Evolutionary conservation across 768 basidiomycete genomes (phyloP), one percentile per base, ranked within the genome.

Genomic region (Boletus sp.): DNA sequence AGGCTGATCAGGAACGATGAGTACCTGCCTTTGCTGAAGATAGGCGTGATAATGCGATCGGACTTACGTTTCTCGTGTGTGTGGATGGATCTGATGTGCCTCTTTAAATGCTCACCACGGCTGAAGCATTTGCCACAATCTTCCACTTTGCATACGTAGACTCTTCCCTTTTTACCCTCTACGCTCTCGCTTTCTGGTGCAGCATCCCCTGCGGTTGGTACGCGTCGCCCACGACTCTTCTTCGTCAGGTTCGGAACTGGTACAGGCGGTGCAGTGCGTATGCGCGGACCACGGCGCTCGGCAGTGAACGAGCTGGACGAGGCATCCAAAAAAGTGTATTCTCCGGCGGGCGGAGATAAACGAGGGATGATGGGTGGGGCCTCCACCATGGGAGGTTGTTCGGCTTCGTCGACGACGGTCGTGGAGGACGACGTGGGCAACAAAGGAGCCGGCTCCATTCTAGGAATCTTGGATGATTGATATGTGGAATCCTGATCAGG

Each of bases 221-320:
- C 88, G 54, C 85, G 79, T 35, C 88, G 81, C 13, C 88, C 88
- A 49, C 88, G 82, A 61, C 85, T 87, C 74, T 87, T 88, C 76
- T 90, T 90, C 42, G 84, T 90, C 56, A 90, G 66, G 69, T 88
- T 86, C 34, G 88, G 87, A 39, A 89, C 85, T 13, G 87, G 87
- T 27, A 84, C 76, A 23, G 87, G 87, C 44, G 83, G 77, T 7
- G 78, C 75, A 11, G 79, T 78, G 53, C 81, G 80, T 60, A 81
- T 75, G 41, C 78, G 78, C 19, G 80, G 75, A 50, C 75, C 72
- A 41, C 77, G 77, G 37, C 71, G 71, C 37, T 77, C 77, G n/a
- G 70, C 62, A 0, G 69, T 67, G 47, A 70, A 70, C 3, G 70
- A 71, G 44, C 71, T 71, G 33, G 71, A 71, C 5, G 70, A 72